These are phyloP conservation scores for Gnomoniopsis smithogilvyi DNA, from an alignment of 2,329 filamentous ascomycete genomes.

Conservation along the genomic window DNA sequence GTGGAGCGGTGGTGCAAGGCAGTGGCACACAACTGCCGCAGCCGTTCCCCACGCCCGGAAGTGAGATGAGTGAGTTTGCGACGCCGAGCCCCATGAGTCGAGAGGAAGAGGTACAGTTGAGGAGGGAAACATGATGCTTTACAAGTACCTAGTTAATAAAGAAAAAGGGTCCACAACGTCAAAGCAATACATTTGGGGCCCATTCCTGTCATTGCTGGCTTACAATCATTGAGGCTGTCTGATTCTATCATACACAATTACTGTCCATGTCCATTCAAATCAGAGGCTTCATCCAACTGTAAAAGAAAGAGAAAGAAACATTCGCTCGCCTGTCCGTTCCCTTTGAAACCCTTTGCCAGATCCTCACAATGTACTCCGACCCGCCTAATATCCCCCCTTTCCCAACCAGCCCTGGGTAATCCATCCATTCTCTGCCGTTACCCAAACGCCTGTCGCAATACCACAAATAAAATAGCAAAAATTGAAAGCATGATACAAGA, in stretches of 20 bases:
- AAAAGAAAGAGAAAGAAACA: too few species aligned
- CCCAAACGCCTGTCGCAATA: background rate
- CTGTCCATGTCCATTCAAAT: too few species aligned
- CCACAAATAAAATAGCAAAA: slow-evolving; percentile 22
- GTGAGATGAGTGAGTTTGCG: slow-evolving; percentile 15
- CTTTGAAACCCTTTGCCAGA: too few species aligned
- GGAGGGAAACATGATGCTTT: background rate
- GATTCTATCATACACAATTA: too few species aligned
- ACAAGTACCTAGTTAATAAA: too few species aligned
- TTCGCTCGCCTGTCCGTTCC: too few species aligned
- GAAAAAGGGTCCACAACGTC: background rate
- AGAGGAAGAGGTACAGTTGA: background rate
- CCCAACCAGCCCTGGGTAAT: background rate
- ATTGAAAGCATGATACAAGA: background rate
- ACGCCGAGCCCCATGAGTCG: slow-evolving; percentile 15
- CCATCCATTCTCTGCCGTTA: background rate
- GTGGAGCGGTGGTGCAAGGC: background rate
- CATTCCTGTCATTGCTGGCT: too few species aligned
- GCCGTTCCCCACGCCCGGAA: slow-evolving; percentile 13
- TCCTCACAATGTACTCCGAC: too few species aligned
- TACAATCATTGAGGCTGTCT: too few species aligned
- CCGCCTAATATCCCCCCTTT: too few species aligned
- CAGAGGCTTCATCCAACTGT: too few species aligned
- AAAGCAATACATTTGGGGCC: background rate
- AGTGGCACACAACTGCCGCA: background rate